phyloP scores from a whole-genome alignment of 2,329 filamentous ascomycete genomes.

The Talaromyces sp. region DNA sequence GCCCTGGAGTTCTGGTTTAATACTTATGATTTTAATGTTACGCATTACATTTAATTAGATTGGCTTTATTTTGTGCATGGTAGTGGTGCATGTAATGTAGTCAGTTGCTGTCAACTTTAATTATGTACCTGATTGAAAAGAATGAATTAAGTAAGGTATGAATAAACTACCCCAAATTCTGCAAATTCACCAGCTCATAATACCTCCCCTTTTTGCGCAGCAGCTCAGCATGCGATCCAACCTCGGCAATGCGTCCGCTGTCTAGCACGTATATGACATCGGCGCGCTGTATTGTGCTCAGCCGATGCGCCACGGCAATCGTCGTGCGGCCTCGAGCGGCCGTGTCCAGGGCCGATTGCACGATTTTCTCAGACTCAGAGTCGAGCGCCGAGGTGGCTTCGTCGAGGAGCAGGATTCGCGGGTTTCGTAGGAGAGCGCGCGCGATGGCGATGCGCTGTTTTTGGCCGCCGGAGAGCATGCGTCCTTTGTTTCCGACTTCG shows the following conservation, averaged over 20 bases:
- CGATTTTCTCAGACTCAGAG: slow-evolving; percentile 79
- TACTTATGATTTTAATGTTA: neutral
- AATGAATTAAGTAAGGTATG: neutral
- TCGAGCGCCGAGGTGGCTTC: slow-evolving; percentile 84
- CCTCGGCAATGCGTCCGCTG: slow-evolving; percentile 70
- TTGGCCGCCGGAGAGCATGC: slow-evolving; percentile 76
- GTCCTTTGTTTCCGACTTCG: slow-evolving; percentile 63
- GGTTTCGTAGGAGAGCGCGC: slow-evolving; percentile 69
- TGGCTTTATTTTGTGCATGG: too few relatives aligned
- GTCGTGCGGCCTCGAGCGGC: slow-evolving; percentile 76
- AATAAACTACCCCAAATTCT: neutral
- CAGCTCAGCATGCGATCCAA: slow-evolving; percentile 71
- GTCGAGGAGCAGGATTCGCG: slow-evolving; percentile 76
- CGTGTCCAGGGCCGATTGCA: slow-evolving; percentile 76
- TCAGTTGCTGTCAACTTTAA: too few relatives aligned
- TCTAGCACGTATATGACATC: slow-evolving; percentile 88
- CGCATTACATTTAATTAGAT: neutral
- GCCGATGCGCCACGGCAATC: slow-evolving; percentile 81
- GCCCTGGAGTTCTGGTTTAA: neutral
- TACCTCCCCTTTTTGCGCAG: slow-evolving; percentile 32
- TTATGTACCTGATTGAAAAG: neutral
- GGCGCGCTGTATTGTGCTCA: slow-evolving; percentile 80
- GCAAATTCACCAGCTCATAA: neutral
- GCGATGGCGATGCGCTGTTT: slow-evolving; percentile 77
- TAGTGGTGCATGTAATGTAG: too few relatives aligned